Conservation (phyloP, 345 rosid genomes). For the Passiflora organensis region DNA sequence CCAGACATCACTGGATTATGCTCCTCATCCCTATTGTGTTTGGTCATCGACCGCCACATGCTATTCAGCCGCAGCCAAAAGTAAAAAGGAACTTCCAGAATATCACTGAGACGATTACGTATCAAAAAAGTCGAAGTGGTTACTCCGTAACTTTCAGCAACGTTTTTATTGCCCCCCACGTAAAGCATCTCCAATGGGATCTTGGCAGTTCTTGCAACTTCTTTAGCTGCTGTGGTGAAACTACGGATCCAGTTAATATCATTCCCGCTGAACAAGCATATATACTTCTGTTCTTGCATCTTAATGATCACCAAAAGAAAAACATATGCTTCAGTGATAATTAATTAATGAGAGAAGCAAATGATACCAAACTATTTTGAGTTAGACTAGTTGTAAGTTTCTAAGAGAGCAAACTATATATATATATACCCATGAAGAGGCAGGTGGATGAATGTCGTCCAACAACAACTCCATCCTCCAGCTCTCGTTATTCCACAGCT, state of each 20-base stretch:
- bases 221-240: conserved; percentile 30
- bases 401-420: no score
- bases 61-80: conserved; percentile 60
- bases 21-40: conserved; percentile 29
- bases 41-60: conserved; percentile 63
- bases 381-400: background rate
- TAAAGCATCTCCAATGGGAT: conserved; percentile 57
- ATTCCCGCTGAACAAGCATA: conserved; percentile 76
- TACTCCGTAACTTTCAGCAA: no score
- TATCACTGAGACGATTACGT: conserved; percentile 31
- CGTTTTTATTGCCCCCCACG: conserved; percentile 58
- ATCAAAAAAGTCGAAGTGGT: no score
- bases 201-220: conserved; percentile 32
- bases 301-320: no score
- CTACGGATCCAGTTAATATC: conserved; percentile 63
- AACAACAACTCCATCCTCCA: conserved; percentile 59
- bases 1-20: conserved; percentile 47
- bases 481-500: conserved; percentile 55
- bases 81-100: conserved; percentile 36
- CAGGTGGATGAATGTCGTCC: conserved; percentile 37
- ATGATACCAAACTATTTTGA: no score
- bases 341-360: no score
- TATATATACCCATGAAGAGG: conserved; percentile 49
- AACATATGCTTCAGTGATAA: no score
- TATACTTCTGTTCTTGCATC: conserved; percentile 29